A percentile compares a stretch with the other conserved stretches of the same genome.
phyloP scores from a whole-genome alignment of 345 rosid genomes.

The Hypericum perforatum region DNA sequence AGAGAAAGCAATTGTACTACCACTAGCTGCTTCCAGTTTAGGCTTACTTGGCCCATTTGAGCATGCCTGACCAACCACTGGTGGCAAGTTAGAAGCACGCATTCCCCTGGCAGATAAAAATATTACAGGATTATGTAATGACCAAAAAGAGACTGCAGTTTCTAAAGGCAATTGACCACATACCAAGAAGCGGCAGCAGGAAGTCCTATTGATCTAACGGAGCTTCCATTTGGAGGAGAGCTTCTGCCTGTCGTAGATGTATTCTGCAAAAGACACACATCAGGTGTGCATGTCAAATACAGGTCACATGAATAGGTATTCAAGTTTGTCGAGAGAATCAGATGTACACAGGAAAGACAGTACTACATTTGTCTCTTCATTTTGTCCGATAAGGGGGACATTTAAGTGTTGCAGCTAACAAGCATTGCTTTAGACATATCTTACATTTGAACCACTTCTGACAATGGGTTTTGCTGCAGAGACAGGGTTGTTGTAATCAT shows the following conservation, averaged over 20 bases:
- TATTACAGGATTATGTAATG: conserved; percentile 18
- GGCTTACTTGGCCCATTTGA: conserved; percentile 47
- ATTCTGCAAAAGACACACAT: conserved; percentile 30
- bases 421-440: conserved; percentile 13
- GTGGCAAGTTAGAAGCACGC: conserved; percentile 40
- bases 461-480: conserved; percentile 40
- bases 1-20: conserved; percentile 24
- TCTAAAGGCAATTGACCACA: neutral
- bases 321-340: too few relatives aligned
- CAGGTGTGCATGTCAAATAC: too few relatives aligned
- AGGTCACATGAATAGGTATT: too few relatives aligned
- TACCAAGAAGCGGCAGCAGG: conserved; percentile 95
- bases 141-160: neutral
- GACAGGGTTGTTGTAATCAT: conserved; percentile 40
- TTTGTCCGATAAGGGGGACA: too few relatives aligned
- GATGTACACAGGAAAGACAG: too few relatives aligned
- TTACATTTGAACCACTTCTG: conserved; percentile 50
- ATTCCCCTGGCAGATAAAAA: conserved; percentile 38
- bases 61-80: conserved; percentile 21
- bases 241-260: conserved; percentile 24
- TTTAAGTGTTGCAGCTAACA: too few relatives aligned
- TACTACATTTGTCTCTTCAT: too few relatives aligned
- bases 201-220: conserved; percentile 44
- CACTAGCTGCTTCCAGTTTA: conserved; percentile 29
- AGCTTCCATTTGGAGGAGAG: conserved; percentile 59